Base-by-base conservation (phyloP, 2,329 filamentous ascomycete genomes). In the Hyphodiscus sp. region DNA sequence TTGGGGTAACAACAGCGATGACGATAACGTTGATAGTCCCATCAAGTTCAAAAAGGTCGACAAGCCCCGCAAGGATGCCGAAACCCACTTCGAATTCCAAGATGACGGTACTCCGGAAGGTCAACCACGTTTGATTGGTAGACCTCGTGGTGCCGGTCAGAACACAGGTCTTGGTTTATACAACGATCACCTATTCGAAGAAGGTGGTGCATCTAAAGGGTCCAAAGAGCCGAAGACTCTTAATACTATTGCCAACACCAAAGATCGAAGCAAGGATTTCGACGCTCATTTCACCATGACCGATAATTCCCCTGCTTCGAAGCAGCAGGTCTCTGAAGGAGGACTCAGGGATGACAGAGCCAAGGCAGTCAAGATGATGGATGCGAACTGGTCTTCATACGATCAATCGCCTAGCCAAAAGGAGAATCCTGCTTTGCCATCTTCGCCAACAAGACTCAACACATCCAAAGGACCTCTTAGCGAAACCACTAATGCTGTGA, bases 71-170 rank as follows among this genome's bases (percentile, higher is more conserved):
- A 88, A 84, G 43, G 89, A 95, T 63, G 85, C 87, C 18, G 84
- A 91, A 66, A 74, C 83, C 1, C 90, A 97, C 70, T 96, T 96
- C 66, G 84, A 94, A 57, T 80, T 96, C 64, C 76, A 81, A 51
- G 91, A 97, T 67, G 85, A 91, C 52, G 83, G 81, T 47, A 79
- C 79, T 33, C 80, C 81, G 48, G 72, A 76, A 16, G 76, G 74
- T 8, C 74, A 78, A 51, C 71, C 74, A 44, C 75, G 76, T 49
- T 65, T 70, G 47, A 66, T 71, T 49, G 71, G 70, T 47, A 74
- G 75, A 48, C 76, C 76, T 50, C 77, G 75, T 52, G 81, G 80
- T 45, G 70, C 76, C n/a, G 76, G 71, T 41, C 78, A 83, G 53
- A 90, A 89, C 70, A 82, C 81, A 53, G 85, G 85, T 7, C 74